Base-by-base conservation (phyloP, 768 basidiomycete species). In the Psilocybe sp. region DNA sequence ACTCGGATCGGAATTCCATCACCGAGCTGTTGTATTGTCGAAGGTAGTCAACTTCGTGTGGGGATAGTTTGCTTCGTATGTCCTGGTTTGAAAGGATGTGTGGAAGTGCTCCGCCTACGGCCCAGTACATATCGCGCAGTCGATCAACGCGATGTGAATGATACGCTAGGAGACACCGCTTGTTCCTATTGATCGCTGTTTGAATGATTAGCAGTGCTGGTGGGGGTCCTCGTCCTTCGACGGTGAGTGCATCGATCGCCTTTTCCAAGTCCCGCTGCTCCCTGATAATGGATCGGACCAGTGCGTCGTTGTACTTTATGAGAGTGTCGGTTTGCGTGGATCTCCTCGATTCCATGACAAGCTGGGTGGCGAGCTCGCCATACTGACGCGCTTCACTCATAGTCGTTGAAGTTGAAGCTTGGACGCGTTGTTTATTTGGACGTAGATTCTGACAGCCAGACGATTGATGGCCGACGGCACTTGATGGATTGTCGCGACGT, bases 111-210 rank as follows among this genome's bases (percentile, higher is more conserved):
- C 92, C 95, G 14, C 91, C 91, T 7, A 84, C 80, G 11, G 81
- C 72, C 96, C 96, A 98, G 70, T 92, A 97, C 73, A 90, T 78
- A 61, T 92, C 86, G 50, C 85, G 80, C 46, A 98, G 79, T 46
- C 85, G 82, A 63, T 92, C 87, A 35, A 92, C 69, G 48, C 96
- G 81, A 70, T 94, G 92, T 19, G 81, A 72, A 67, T 98, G 92
- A 69, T 98, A 99, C 0, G 92, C 93, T 40, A 98, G 81, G 3
- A 98, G 77, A 64, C 92, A 93, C n/a, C 97, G 87, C 66, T 96
- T 97, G 76, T 98, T 97, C 54, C 94, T 83, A 36, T 85, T 76
- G 58, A 96, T 87, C 34, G 91, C 84, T 7, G 95, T 90, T 68
- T 96, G 92, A 64, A 89, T 85, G 61, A 98, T 81, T 59, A 92